Percentiles rank a stretch among this genome's conserved stretches.
These are phyloP conservation scores for Kockovaella imperatae DNA, from an alignment of 768 basidiomycete genomes.

Conservation along the genomic window DNA sequence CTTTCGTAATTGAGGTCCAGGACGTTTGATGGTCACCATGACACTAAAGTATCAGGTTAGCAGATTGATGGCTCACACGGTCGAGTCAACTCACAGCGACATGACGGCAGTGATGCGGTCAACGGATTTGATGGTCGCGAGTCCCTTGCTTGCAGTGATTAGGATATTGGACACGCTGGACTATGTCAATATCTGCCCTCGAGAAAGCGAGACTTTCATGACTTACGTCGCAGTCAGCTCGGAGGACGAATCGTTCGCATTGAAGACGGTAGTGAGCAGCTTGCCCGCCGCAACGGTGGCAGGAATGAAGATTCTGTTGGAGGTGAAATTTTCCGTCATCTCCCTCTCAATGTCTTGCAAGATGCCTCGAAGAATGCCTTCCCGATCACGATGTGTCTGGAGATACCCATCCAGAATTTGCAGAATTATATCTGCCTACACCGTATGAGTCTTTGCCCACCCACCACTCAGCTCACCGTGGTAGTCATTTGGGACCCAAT, in stretches of 20 bases:
- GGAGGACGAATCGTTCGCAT: not conserved
- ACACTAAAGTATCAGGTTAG: not conserved
- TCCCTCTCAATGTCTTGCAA: conserved; percentile 55
- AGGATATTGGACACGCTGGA: conserved; percentile 55
- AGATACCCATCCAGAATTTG: conserved; percentile 57
- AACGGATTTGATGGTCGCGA: conserved; percentile 68
- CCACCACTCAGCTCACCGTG: conserved; percentile 54
- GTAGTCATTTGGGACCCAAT: conserved; percentile 76
- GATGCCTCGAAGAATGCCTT: conserved; percentile 37
- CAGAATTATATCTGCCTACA: conserved; percentile 55
- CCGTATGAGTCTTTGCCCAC: conserved; percentile 11
- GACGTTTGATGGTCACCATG: conserved; percentile 51
- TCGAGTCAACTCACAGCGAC: conserved; percentile 59
- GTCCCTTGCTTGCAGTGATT: conserved; percentile 55
- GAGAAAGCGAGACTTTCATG: not conserved
- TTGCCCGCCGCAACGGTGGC: conserved; percentile 46
- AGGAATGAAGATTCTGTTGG: conserved; percentile 66
- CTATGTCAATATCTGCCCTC: not conserved
- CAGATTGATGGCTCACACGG: conserved; percentile 1
- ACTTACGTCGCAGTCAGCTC: not conserved
- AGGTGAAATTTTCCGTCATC: conserved; percentile 52
- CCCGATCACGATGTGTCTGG: not conserved
- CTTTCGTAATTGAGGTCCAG: too few relatives aligned
- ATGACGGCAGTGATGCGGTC: conserved; percentile 71
- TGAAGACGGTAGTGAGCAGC: conserved; percentile 14